phyloP scores from a whole-genome alignment of 352 stramenopile genomes.

The Pythium insidiosum region DNA sequence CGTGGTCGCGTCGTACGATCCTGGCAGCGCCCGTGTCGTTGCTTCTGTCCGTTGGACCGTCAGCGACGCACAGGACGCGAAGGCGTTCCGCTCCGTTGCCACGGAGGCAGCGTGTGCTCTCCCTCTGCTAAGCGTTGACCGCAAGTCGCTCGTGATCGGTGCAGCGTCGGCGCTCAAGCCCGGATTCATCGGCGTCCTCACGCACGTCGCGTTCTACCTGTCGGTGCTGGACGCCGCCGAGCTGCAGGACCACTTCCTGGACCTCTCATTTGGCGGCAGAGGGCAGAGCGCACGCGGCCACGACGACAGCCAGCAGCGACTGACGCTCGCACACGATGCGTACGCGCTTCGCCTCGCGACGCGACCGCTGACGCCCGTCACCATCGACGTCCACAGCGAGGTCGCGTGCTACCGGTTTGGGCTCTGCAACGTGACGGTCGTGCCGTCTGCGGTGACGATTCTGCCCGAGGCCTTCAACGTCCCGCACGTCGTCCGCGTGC shows the following conservation, averaged over 20 bases:
- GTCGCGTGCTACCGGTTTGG: conserved; percentile 63
- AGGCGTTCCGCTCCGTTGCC: neutral
- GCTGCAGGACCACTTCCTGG: conserved; percentile 59
- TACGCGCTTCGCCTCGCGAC: conserved; percentile 40
- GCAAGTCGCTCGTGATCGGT: conserved; percentile 31
- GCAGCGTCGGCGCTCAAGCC: neutral
- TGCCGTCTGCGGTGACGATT: conserved; percentile 32
- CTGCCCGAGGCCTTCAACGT: conserved; percentile 33
- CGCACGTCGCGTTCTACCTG: conserved; percentile 53
- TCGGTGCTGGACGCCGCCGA: conserved; percentile 22
- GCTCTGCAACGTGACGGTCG: conserved; percentile 49
- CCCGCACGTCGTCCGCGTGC: conserved; percentile 25
- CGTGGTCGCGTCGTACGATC: conserved; percentile 44
- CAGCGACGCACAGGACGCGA: conserved; percentile 5
- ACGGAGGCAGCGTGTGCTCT: conserved; percentile 24
- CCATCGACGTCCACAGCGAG: conserved; percentile 38
- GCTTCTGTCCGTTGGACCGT: conserved; percentile 22
- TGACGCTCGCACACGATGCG: conserved; percentile 27
- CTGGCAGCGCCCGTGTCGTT: conserved; percentile 23
- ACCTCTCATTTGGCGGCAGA: conserved; percentile 34
- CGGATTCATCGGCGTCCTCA: conserved; percentile 29
- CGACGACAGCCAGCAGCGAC: conserved; percentile 7
- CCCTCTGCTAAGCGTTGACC: conserved; percentile 20
- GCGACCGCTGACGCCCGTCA: conserved; percentile 36
- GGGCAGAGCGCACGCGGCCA: too few species aligned